phyloP scores from a whole-genome alignment of 495 filamentous ascomycete species.

The Aspergillus homomorphus region DNA sequence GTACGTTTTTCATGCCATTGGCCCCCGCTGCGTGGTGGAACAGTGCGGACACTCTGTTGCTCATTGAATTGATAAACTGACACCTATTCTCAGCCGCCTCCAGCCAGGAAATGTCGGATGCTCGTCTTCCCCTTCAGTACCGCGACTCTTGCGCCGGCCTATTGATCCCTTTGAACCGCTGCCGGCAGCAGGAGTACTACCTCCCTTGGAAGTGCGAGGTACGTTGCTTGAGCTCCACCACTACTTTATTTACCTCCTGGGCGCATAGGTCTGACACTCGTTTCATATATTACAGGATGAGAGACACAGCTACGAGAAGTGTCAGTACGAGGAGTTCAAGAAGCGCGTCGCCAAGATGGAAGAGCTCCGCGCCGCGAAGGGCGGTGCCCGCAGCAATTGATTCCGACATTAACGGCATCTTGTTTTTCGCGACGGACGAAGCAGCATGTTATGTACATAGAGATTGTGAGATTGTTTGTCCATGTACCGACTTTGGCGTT shows the following conservation, averaged over 20 bases:
- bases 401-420: constrained; percentile 17
- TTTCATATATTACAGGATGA: constrained; percentile 59
- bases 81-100: constrained; percentile 55
- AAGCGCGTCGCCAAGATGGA: constrained; percentile 98
- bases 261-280: constrained; percentile 5
- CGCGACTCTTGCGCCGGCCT: constrained; percentile 92
- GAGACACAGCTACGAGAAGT: constrained; percentile 96
- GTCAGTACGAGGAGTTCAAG: constrained; percentile 98
- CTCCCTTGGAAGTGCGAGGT: constrained; percentile 98
- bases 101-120: constrained; percentile 87
- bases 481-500: constrained; percentile 42
- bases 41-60: constrained; percentile 4
- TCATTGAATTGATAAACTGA: constrained; percentile 15
- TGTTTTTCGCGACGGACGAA: constrained; percentile 20
- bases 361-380: constrained; percentile 85
- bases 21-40: background rate
- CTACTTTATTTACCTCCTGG: background rate
- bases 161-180: constrained; percentile 91
- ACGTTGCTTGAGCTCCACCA: constrained; percentile 29
- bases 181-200: constrained; percentile 88
- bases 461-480: constrained; percentile 38
- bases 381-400: constrained; percentile 84
- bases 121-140: constrained; percentile 83
- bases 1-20: constrained; percentile 36
- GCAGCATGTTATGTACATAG: constrained; percentile 48